A percentile compares a stretch with the other conserved stretches of the same genome.
These are phyloP conservation scores for rapeseed (Brassica napus) DNA, from an alignment of 345 rosid genomes.

Conservation along the genomic window DNA sequence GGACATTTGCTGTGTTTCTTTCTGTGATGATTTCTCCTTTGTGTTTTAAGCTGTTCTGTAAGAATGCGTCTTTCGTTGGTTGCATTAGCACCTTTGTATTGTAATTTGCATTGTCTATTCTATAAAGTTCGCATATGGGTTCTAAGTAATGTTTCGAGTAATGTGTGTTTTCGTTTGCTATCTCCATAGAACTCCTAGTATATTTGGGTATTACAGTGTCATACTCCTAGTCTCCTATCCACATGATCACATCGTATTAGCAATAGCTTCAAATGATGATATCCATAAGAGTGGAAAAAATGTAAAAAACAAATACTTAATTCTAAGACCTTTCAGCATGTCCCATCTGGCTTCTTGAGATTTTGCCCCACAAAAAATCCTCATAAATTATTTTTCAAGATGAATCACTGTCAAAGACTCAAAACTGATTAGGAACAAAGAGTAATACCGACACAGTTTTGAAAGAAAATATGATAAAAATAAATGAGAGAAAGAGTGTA, in stretches of 20 bases:
- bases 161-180: conserved; percentile 4
- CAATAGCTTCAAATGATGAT: conserved; percentile 1
- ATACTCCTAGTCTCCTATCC: background rate
- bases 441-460: background rate
- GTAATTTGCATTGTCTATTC: conserved; percentile 1
- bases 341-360: conserved; percentile 4
- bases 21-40: conserved; percentile 5
- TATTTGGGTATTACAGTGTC: background rate
- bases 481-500: background rate
- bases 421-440: background rate
- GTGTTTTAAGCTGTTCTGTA: conserved; percentile 16
- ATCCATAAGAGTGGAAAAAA: background rate
- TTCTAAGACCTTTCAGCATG: background rate
- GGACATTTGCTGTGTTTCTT: conserved; percentile 15
- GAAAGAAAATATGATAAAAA: background rate
- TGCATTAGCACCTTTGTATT: background rate
- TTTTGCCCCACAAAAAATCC: background rate
- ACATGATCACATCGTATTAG: background rate
- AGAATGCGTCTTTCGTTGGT: conserved; percentile 15
- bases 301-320: background rate
- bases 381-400: background rate
- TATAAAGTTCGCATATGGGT: conserved; percentile 8
- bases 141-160: background rate
- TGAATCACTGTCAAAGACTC: background rate
- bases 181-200: background rate